Conservation (phyloP, 129 eudicot genomes). For the Pulicaria dysenterica region DNA sequence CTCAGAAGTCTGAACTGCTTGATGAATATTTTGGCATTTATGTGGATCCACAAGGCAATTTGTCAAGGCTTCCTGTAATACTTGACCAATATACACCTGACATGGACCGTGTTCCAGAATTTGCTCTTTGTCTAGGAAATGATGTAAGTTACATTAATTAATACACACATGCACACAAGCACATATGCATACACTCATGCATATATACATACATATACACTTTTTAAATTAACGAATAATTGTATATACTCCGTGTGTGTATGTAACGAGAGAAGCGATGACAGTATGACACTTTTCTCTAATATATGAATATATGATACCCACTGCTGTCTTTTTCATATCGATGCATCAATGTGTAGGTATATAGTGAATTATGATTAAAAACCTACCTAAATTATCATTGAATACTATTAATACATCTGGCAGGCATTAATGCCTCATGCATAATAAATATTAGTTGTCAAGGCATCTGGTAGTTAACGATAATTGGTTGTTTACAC, state of each 20-base stretch:
- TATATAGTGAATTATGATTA: not conserved
- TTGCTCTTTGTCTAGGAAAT: slow-evolving; percentile 83
- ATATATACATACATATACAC: not conserved
- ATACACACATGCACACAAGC: not conserved
- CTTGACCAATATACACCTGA: slow-evolving; percentile 97
- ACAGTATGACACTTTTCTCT: no score
- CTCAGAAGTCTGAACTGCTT: slow-evolving; percentile 74
- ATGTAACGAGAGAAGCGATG: no score
- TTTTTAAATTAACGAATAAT: no score
- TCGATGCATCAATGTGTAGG: not conserved
- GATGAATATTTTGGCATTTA: slow-evolving; percentile 77
- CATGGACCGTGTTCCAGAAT: slow-evolving; percentile 95
- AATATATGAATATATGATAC: not conserved
- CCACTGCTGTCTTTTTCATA: not conserved
- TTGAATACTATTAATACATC: not conserved
- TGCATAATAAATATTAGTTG: not conserved
- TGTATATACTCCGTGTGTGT: no score
- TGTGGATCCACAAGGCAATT: slow-evolving; percentile 69
- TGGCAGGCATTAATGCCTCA: not conserved
- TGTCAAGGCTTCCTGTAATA: slow-evolving; percentile 90
- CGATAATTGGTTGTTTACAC: not conserved
- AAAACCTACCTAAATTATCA: not conserved
- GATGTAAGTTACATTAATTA: slow-evolving; percentile 56
- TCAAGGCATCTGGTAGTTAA: not conserved
- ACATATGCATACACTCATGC: not conserved